phyloP scores from a whole-genome alignment of 2,329 filamentous ascomycete genomes.

The Sporothrix variecibatus region DNA sequence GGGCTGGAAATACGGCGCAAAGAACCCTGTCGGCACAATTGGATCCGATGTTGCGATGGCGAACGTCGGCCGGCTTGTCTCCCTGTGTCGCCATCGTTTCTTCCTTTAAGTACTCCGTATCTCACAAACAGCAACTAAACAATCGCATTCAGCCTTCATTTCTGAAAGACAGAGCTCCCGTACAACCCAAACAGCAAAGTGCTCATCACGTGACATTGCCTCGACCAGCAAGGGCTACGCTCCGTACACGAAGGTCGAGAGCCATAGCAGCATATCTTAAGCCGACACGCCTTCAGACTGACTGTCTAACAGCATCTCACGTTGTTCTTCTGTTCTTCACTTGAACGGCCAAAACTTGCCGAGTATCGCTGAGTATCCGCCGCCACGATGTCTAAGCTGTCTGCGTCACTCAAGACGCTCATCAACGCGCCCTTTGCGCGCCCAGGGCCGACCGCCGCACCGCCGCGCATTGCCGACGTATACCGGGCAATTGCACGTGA shows the following conservation, averaged over 20 bases:
- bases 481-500: slow-evolving; percentile 66
- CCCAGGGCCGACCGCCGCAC: slow-evolving; percentile 65
- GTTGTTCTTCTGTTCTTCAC: too few species aligned
- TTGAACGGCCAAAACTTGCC: not conserved
- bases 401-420: slow-evolving; percentile 68
- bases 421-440: slow-evolving; percentile 70
- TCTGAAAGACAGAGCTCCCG: not conserved
- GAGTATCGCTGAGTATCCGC: not conserved
- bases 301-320: not conserved
- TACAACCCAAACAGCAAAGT: not conserved
- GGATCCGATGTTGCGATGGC: slow-evolving; percentile 10
- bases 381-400: slow-evolving; percentile 69
- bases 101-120: not conserved
- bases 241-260: not conserved
- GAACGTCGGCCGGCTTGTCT: not conserved
- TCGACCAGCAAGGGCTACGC: not conserved
- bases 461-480: slow-evolving; percentile 62
- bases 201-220: not conserved
- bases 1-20: not conserved
- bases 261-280: not conserved
- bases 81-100: not conserved
- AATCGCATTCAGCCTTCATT: not conserved
- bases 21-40: slow-evolving; percentile 11
- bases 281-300: not conserved
- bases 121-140: not conserved